Percentiles rank a stretch among this genome's conserved stretches.
Conservation (phyloP, 2,329 filamentous ascomycete genomes). For the Cadophora gregata region DNA sequence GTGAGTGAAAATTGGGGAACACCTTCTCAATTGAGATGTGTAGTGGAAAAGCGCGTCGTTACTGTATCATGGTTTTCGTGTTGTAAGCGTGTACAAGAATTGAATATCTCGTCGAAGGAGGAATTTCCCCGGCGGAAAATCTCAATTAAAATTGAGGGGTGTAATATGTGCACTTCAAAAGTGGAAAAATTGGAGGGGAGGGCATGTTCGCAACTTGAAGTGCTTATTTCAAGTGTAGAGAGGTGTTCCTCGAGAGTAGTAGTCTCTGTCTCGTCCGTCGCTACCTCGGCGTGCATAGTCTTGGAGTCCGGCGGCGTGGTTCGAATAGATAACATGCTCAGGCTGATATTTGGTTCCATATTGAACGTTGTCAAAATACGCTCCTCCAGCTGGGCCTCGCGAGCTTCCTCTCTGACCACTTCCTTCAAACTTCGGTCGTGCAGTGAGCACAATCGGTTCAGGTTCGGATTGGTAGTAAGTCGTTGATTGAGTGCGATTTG, state of each 20-base stretch:
- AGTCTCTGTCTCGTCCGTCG: slow-evolving; percentile 20
- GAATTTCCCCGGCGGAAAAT: not conserved
- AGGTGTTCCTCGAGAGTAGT: not conserved
- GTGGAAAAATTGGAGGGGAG: not conserved
- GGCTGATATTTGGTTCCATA: slow-evolving; percentile 26
- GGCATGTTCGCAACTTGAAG: not conserved
- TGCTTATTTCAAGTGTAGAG: slow-evolving; percentile 12
- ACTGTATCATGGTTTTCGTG: slow-evolving; percentile 24
- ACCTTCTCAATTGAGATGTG: slow-evolving; percentile 16
- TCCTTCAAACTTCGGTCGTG: slow-evolving; percentile 24
- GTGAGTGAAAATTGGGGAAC: slow-evolving; percentile 6
- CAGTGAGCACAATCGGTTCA: slow-evolving; percentile 20
- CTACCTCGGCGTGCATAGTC: slow-evolving; percentile 19
- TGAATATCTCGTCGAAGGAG: slow-evolving; percentile 14
- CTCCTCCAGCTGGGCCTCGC: slow-evolving; percentile 1
- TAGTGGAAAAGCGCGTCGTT: slow-evolving; percentile 18
- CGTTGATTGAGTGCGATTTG: slow-evolving; percentile 3
- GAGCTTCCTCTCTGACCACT: slow-evolving; percentile 21
- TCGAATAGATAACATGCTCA: slow-evolving; percentile 26
- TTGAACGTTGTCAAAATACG: slow-evolving; percentile 26
- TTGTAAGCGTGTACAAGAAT: slow-evolving; percentile 23
- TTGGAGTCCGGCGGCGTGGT: slow-evolving; percentile 9
- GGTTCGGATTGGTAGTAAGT: slow-evolving; percentile 19
- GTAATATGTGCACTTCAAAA: not conserved
- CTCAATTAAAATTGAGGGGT: slow-evolving; percentile 12